Evolutionary conservation across 768 basidiomycete species (phyloP).

Genomic region (Daedaleopsis sinensis): DNA sequence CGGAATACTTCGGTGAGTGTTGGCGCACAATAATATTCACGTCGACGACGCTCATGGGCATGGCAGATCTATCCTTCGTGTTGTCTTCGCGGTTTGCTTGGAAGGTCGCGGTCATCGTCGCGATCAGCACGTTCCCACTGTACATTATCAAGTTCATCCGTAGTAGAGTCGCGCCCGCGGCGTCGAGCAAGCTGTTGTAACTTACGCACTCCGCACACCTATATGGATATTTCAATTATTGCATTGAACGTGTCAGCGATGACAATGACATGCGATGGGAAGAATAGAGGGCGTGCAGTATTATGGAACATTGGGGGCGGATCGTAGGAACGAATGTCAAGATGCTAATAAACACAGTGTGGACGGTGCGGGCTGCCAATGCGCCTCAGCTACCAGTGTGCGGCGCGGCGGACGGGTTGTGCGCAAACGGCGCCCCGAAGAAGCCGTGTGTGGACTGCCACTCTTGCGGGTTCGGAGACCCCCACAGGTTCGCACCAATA

Average conservation of each 20-base stretch:
- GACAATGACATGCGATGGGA: slow-evolving; percentile 24
- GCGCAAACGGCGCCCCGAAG: slow-evolving; percentile 51
- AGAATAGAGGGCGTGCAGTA: slow-evolving; percentile 33
- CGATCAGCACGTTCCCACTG: slow-evolving; percentile 89
- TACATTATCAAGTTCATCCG: slow-evolving; percentile 89
- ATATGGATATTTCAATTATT: slow-evolving; percentile 24
- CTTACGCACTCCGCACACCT: slow-evolving; percentile 4
- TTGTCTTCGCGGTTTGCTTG: slow-evolving; percentile 85
- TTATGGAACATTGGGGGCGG: slow-evolving; percentile 23
- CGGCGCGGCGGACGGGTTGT: slow-evolving; percentile 56
- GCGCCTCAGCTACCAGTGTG: slow-evolving; percentile 32
- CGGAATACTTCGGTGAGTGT: slow-evolving; percentile 91
- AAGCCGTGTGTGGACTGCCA: slow-evolving; percentile 55
- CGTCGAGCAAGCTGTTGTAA: slow-evolving; percentile 87
- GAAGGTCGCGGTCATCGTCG: slow-evolving; percentile 96
- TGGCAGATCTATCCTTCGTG: slow-evolving; percentile 87
- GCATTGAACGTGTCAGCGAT: slow-evolving; percentile 32
- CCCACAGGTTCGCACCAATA: slow-evolving; percentile 33
- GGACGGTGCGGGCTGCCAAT: background rate
- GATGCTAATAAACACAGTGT: slow-evolving; percentile 12
- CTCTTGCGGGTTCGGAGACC: slow-evolving; percentile 34
- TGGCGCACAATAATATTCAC: background rate
- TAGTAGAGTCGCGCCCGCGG: slow-evolving; percentile 86
- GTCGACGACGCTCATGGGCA: background rate
- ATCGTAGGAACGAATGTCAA: slow-evolving; percentile 20